Evolutionary conservation across 2,329 filamentous ascomycete species (phyloP).

Genomic region (Colletotrichum sp.): DNA sequence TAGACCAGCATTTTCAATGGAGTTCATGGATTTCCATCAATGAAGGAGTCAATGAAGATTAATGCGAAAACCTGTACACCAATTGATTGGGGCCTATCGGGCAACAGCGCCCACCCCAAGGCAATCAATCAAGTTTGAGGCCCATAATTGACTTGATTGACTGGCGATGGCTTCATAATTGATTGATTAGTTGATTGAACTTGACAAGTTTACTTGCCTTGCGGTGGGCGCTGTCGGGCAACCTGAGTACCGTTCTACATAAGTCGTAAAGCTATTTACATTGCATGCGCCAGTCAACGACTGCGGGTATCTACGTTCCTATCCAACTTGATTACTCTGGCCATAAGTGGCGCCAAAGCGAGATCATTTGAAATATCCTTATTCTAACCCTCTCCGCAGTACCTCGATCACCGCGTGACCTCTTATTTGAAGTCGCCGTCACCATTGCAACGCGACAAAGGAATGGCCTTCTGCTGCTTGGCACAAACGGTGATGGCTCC

Average conservation of each 20-base stretch:
- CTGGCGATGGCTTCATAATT: too few species aligned
- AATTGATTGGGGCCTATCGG: too few species aligned
- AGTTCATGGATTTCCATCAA: rapidly evolving
- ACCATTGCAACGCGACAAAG: neutral
- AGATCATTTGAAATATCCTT: too few species aligned
- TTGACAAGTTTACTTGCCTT: too few species aligned
- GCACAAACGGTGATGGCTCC: slow-evolving; percentile 5
- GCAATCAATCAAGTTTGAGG: too few species aligned
- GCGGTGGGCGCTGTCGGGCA: too few species aligned
- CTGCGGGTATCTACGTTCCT: neutral
- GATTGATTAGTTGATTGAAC: too few species aligned
- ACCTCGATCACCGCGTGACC: rapidly evolving
- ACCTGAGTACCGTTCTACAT: rapidly evolving
- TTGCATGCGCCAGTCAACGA: rapidly evolving
- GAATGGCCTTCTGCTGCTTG: neutral
- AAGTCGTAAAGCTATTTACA: neutral
- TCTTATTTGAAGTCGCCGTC: neutral
- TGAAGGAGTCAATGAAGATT: rapidly evolving
- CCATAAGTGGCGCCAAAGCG: too few species aligned
- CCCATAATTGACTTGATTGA: too few species aligned
- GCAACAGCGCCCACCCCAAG: too few species aligned
- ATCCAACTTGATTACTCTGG: neutral
- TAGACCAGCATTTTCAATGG: rapidly evolving
- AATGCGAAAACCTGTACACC: rapidly evolving
- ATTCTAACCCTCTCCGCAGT: too few species aligned